Evolutionary conservation across 768 basidiomycete genomes (phyloP).

Genomic region (Amanita molliuscula): DNA sequence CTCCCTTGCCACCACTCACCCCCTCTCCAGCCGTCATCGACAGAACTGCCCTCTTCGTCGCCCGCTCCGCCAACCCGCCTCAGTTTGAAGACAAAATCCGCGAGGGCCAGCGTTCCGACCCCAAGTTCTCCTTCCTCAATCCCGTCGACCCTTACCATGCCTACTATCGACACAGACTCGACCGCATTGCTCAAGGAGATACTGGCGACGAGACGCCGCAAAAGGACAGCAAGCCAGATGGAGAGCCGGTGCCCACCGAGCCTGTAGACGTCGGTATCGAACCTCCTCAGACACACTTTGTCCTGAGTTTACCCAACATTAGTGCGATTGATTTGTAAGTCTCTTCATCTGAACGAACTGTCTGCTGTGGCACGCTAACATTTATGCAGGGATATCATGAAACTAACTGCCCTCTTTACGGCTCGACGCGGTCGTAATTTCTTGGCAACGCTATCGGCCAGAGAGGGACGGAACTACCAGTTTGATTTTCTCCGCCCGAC

Average conservation of each 20-base stretch:
- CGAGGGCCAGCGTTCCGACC: slow-evolving; percentile 91
- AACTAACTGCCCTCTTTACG: slow-evolving; percentile 91
- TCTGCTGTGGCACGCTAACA: neutral
- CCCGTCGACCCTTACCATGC: slow-evolving; percentile 96
- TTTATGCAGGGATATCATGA: slow-evolving; percentile 75
- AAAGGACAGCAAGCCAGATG: slow-evolving; percentile 33
- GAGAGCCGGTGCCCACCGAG: slow-evolving; percentile 25
- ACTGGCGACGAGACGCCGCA: slow-evolving; percentile 46
- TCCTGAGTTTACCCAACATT: slow-evolving; percentile 79
- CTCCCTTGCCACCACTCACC: slow-evolving; percentile 6
- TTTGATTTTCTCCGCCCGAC: slow-evolving; percentile 96
- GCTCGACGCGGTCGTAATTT: slow-evolving; percentile 86
- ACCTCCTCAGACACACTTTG: slow-evolving; percentile 76
- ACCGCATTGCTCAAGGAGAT: slow-evolving; percentile 71
- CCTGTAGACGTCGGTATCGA: slow-evolving; percentile 58
- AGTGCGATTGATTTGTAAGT: slow-evolving; percentile 85
- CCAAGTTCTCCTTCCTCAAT: slow-evolving; percentile 98
- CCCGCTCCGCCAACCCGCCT: slow-evolving; percentile 86
- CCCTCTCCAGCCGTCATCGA: slow-evolving; percentile 74
- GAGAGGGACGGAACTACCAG: slow-evolving; percentile 93
- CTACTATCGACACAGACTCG: slow-evolving; percentile 91
- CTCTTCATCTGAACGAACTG: slow-evolving; percentile 5
- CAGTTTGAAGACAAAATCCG: slow-evolving; percentile 96
- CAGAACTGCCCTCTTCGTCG: slow-evolving; percentile 85
- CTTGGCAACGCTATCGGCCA: slow-evolving; percentile 71